Base-by-base conservation (phyloP, 306 rosid species). In the Gastrolobium bilobum region DNA sequence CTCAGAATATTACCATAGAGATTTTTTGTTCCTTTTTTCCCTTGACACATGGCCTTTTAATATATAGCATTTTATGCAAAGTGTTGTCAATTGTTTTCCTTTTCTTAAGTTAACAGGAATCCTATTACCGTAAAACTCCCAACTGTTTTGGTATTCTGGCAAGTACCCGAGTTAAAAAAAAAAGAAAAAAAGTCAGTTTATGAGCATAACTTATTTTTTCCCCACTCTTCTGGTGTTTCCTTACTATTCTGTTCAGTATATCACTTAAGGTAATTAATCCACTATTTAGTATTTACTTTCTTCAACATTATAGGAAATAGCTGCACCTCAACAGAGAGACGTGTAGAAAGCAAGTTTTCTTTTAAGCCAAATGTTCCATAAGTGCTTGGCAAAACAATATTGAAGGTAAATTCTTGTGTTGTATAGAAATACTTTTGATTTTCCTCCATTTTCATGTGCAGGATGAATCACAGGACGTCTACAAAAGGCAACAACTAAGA, bases 381-480 rank as follows among this genome's bases (percentile, higher is more conserved):
- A 73, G 37, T 64, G 56, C 5, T 29, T 2, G 6, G 57, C 43
- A 40, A 39, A 51, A 6, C 9, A 71, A 5, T 4, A 38, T 5
- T n/a, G 3, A 44, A 47, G 11, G 13, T 50, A 7, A 63, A 48
- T 10, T 43, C 62, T 48, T 6, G 38, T 39, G 67, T 34, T 44
- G 40, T 46, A 31, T 52, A 11, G 13, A 56, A 31, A 13, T 42
- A 29, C 52, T 43, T 56, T 3, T 62, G 56, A 76, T 11, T 70
- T 6, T 79, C 15, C 20, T 59, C 52, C 42, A 57, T 82, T 82
- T 44, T 53, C 61, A 52, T 47, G 3, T 47, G 82, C 90, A 92
- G 97, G 97, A 92, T 65, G 97, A 92, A 82, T 88, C 94, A 9
- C 91, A 92, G 5, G 97, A 92, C 73, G 81, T 88, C 11, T 90